phyloP scores from a whole-genome alignment of 1,284 basidiomycete species.

The Trametes versicolor region DNA sequence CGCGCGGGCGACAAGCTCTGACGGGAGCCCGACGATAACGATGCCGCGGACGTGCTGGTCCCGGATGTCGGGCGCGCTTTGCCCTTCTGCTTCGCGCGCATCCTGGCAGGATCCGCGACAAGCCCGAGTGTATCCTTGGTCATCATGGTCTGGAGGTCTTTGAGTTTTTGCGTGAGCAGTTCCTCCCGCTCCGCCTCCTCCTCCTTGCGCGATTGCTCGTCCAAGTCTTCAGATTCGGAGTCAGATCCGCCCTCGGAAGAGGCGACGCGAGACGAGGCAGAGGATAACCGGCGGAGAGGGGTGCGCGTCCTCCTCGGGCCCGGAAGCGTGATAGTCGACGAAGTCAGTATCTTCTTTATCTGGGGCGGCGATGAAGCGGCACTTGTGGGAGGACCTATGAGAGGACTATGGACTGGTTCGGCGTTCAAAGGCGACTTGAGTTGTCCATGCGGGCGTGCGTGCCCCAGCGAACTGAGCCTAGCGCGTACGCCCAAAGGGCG shows the following conservation, averaged over 20 bases:
- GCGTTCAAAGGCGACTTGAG: conserved; percentile 15
- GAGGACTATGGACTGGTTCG: conserved; percentile 25
- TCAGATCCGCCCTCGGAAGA: conserved; percentile 25
- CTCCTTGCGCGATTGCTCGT: conserved; percentile 64
- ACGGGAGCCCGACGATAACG: conserved; percentile 28
- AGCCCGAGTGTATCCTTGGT: conserved; percentile 77
- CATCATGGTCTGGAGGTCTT: conserved; percentile 73
- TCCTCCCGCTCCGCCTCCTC: conserved; percentile 80
- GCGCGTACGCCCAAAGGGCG: conserved; percentile 69
- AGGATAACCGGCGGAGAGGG: conserved; percentile 53
- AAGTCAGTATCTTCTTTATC: conserved; percentile 66
- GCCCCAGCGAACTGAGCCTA: conserved; percentile 71
- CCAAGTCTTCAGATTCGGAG: conserved; percentile 49
- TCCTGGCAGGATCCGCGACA: conserved; percentile 56
- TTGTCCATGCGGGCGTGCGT: conserved; percentile 24
- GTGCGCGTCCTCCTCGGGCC: conserved; percentile 51
- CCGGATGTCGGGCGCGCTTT: conserved; percentile 49
- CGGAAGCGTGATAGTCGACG: conserved; percentile 74
- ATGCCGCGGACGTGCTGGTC: conserved; percentile 18
- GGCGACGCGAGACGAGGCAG: conserved; percentile 57
- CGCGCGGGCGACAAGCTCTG: conserved; percentile 33
- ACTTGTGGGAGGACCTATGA: conserved; percentile 48
- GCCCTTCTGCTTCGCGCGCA: conserved; percentile 52
- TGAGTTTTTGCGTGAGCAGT: conserved; percentile 68
- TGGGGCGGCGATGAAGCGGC: conserved; percentile 35